Percentiles rank a stretch among this genome's conserved stretches.
These are phyloP conservation scores for Eucalyptus sideroxylon DNA, from an alignment of 345 rosid species.

Conservation along the genomic window DNA sequence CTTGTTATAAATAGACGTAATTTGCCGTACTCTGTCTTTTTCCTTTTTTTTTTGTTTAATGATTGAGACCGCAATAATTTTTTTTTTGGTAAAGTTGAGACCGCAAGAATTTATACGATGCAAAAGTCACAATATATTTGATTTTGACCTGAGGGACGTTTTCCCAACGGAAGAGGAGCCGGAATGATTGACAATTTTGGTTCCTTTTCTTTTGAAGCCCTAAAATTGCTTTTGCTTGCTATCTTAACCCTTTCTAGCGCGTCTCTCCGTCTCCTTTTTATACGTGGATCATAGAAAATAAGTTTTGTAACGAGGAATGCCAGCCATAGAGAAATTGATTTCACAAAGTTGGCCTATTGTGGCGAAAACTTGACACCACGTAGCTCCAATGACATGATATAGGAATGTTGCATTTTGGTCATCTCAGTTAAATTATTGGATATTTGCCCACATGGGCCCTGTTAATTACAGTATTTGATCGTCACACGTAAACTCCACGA, in stretches of 20 bases:
- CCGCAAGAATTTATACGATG: background rate
- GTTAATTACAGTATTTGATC: background rate
- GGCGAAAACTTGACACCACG: background rate
- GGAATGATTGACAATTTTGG: background rate
- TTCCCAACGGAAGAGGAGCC: background rate
- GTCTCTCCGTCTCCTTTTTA: background rate
- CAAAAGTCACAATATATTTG: background rate
- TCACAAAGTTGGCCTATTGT: background rate
- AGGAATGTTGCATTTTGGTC: background rate
- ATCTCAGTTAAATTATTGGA: background rate
- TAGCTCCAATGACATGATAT: background rate
- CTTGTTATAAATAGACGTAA: accelerated
- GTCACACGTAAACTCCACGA: background rate
- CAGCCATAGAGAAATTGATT: background rate
- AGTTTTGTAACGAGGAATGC: background rate
- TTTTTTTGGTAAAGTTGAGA: no score
- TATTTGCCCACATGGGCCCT: background rate
- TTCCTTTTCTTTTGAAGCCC: background rate
- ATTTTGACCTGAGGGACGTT: background rate
- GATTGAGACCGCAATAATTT: background rate
- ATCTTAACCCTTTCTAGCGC: background rate
- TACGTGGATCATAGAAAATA: background rate
- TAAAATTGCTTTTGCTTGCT: background rate
- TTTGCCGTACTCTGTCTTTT: background rate
- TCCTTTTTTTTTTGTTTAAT: no score